Evolutionary conservation across 192 early-diverging fungal species (phyloP), one percentile per base, ranked within the genome.

Genomic region (Umbelopsis isabellina): DNA sequence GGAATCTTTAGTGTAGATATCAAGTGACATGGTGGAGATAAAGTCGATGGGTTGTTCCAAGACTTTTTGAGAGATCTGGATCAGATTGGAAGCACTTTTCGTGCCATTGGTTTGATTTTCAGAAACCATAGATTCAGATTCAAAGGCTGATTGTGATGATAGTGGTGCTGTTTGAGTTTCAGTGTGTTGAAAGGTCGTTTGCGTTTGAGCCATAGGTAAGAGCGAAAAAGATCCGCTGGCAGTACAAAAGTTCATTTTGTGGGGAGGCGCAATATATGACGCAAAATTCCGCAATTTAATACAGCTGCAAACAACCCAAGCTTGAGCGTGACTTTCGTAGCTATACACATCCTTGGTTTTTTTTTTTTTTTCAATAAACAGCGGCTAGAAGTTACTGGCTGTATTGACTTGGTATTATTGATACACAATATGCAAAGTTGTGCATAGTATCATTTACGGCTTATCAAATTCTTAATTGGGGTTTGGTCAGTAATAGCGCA

Each of bases 1-100:
- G 2, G 84, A 81, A 11, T 68, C 52, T 49, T 76, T 72, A 6
- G 72, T 78, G 52, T 80, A 83, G 8, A 73, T 69, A 41, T 81
- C 78, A 7, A 69, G 67, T n/a, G 74, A 46, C 46, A 79, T 46
- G 21, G n/a, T 44, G 25, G 21, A 22, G 20, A 79, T 30, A 12
- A 79, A 23, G 11, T 66, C 49, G 46, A 79, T 75, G 27, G 73
- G 52, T 33, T 79, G 78, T 55, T 79, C 73, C n/a, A 79, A 27
- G 44, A 58, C 70, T n/a, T 66, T 58, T 48, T 51, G 9, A 1
- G 75, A 61, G 25, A 61, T 61, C 55, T 33, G 27, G 30, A 61
- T 61, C 55, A 61, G 25, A 30, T 61, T 61, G 13, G 55, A 61
- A 15, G 27, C 23, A 25, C 21, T 53, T 12, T 23, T 61, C 12